Base-by-base conservation (phyloP, 148 eudicot species). In the Arctostaphylos glauca region DNA sequence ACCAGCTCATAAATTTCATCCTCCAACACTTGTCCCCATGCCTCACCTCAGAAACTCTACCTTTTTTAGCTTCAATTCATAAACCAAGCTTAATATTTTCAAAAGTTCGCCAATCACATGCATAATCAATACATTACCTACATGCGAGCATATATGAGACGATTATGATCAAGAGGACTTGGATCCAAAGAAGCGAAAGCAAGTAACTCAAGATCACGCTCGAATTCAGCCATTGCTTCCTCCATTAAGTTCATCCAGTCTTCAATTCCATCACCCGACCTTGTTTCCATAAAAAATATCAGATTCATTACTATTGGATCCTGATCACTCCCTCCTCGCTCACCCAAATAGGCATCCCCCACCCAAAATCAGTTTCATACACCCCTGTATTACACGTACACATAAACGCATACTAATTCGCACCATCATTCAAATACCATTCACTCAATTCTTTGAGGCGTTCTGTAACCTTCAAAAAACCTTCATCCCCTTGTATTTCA, bases 341-440 rank as follows among this genome's bases (percentile, higher is more conserved):
- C 2, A 79, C 54, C 90, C 90, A 88, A 64, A 80, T 25, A 2
- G 88, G 88, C 60, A 55, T 77, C 43, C 86, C 88, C 52, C 85
- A 85, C 10, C 88, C 86, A n/a, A 85, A 88, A 81, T 88, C 88
- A 54, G 59, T 78, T 52, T 83, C 77, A 38, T 78, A 66, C 7
- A 70, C 0, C 9, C 85, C 86, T 43, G 62, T 73, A 54, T 79
- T 80, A 59, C 86, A 80, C 81, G 75, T 73, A 73, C 81, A 81
- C 0, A 78, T 49, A n/a, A 44, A 50, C 19, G 19, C 9, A 50
- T 67, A 81, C 43, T 25, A 62, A 13, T 71, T 73, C 5, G 76
- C 62, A 2, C 46, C 12, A 9, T 31, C 58, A 15, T 83, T 23
- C 1, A 54, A 74, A 47, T 80, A 80, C 54, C 41, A 18, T 55